Conservation (phyloP, 2,329 filamentous ascomycete species). For the Alternaria alternata region DNA sequence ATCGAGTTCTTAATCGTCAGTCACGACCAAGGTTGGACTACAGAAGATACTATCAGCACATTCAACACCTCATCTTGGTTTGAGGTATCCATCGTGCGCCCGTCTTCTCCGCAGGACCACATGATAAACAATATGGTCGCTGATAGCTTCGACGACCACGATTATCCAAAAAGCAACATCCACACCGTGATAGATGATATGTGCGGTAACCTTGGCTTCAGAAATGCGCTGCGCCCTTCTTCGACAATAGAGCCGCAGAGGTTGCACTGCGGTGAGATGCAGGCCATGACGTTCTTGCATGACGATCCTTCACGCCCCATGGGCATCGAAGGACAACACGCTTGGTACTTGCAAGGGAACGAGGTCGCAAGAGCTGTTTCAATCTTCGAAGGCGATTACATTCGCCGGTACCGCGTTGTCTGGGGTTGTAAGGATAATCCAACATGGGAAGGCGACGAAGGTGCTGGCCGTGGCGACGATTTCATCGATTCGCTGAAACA, state of each 20-base stretch:
- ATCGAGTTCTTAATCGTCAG: slow-evolving; percentile 29
- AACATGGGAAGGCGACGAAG: slow-evolving; percentile 13
- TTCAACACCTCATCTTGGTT: slow-evolving; percentile 34
- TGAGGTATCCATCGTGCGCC: slow-evolving; percentile 24
- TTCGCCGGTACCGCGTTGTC: slow-evolving; percentile 21
- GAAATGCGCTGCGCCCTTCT: slow-evolving; percentile 15
- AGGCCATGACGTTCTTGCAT: not conserved
- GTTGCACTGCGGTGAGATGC: slow-evolving; percentile 23
- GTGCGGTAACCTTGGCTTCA: not conserved
- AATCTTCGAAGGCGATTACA: slow-evolving; percentile 21
- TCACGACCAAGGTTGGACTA: slow-evolving; percentile 34
- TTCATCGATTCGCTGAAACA: slow-evolving; percentile 25
- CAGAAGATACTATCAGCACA: slow-evolving; percentile 18
- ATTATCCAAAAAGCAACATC: not conserved
- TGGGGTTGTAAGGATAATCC: slow-evolving; percentile 21
- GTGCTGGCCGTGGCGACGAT: slow-evolving; percentile 22
- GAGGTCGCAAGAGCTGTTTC: slow-evolving; percentile 22
- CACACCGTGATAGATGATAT: not conserved
- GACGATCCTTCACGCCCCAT: not conserved
- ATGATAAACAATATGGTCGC: not conserved
- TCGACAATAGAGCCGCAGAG: slow-evolving; percentile 17
- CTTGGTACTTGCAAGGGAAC: slow-evolving; percentile 35
- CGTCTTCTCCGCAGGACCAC: not conserved
- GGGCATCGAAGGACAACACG: slow-evolving; percentile 18
- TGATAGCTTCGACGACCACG: not conserved